Evolutionary conservation across 169 alveolate species (phyloP).

Genomic region (Eimeria praecox): DNA sequence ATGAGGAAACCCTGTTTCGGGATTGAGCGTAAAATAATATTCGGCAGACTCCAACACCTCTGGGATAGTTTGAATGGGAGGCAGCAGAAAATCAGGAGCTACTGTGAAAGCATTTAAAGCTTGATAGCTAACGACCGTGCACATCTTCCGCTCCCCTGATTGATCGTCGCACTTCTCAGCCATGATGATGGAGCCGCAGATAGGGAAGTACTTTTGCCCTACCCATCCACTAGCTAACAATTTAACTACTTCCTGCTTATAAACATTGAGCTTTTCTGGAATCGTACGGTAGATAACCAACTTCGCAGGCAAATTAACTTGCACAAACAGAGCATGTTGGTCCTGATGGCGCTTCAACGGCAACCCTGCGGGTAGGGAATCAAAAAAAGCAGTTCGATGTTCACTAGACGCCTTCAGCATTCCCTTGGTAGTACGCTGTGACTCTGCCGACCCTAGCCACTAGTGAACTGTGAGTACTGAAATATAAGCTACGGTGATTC

Average conservation of each 20-base stretch:
- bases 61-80: background rate
- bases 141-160: no score
- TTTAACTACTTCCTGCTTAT: background rate
- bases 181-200: background rate
- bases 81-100: background rate
- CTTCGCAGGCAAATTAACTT: background rate
- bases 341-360: background rate
- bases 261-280: background rate
- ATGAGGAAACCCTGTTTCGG: background rate
- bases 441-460: background rate
- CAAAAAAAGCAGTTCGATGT: background rate
- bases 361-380: background rate
- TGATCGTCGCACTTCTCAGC: no score
- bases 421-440: background rate
- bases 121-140: no score
- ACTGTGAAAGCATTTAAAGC: no score
- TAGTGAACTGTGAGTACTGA: background rate
- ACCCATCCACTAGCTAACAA: background rate
- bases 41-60: background rate
- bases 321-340: background rate
- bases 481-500: background rate
- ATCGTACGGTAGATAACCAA: background rate
- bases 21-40: background rate
- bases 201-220: background rate
- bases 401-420: background rate